These are phyloP conservation scores for Ceratopteris richardii DNA, from an alignment of 75 land plant genomes.

Conservation along the genomic window DNA sequence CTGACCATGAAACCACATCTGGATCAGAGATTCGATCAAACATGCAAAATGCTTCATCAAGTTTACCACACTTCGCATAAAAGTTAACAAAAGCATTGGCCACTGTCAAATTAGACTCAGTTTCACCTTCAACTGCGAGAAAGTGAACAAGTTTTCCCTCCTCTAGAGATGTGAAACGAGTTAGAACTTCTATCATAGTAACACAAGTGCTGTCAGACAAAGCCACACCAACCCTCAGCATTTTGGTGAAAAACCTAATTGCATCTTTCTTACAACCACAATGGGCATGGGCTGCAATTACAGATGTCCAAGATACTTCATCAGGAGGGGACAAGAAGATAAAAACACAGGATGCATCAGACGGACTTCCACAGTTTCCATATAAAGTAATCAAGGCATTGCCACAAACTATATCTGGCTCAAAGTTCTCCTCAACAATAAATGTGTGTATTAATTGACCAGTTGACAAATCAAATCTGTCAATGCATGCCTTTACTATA, in stretches of 20 bases:
- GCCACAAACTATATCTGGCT: not conserved
- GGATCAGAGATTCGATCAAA: not conserved
- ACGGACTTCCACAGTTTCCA: constrained; percentile 4
- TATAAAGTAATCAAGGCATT: constrained; percentile 1
- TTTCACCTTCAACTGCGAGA: not conserved
- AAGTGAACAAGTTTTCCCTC: constrained; percentile 3
- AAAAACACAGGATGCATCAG: constrained; percentile 5
- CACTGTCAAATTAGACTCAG: not conserved
- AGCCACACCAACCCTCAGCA: constrained; percentile 5
- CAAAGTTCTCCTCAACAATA: not conserved
- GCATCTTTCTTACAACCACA: constrained; percentile 1
- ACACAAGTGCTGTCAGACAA: not conserved
- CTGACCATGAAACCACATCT: not conserved
- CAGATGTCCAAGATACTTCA: constrained; percentile 10
- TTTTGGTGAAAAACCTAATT: not conserved
- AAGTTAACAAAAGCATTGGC: constrained; percentile 8
- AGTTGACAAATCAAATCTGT: not conserved
- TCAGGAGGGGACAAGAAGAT: not conserved
- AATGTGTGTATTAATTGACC: not conserved
- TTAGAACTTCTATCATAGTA: not conserved
- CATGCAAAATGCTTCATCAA: constrained; percentile 1
- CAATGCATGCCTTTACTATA: constrained; percentile 3
- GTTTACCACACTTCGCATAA: constrained; percentile 7
- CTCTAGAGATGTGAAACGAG: not conserved
- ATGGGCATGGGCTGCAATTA: constrained; percentile 4